Evolutionary conservation across 1,139 yeast genomes (phyloP).

Genomic region (Yamadazyma aaseri): DNA sequence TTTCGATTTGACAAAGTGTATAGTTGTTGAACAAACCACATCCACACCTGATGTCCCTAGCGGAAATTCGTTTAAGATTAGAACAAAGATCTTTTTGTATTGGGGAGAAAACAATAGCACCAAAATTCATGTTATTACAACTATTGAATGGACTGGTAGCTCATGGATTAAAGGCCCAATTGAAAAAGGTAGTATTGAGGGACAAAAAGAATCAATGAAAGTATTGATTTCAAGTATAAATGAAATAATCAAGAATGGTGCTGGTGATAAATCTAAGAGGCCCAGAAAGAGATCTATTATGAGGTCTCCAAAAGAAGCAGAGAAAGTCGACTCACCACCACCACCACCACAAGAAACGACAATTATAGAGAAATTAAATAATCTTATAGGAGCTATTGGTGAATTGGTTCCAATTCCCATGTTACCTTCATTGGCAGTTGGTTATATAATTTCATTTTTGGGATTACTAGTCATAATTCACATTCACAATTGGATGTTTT

Average conservation of each 20-base stretch:
- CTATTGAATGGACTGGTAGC: slow-evolving; percentile 88
- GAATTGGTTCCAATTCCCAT: slow-evolving; percentile 29
- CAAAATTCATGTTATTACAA: slow-evolving; percentile 57
- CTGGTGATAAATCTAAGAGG: slow-evolving; percentile 9
- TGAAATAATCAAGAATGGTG: slow-evolving; percentile 32
- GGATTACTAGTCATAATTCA: slow-evolving; percentile 14
- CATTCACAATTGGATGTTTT: slow-evolving; percentile 8
- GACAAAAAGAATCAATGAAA: slow-evolving; percentile 74
- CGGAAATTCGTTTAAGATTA: slow-evolving; percentile 77
- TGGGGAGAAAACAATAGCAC: slow-evolving; percentile 82
- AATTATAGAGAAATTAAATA: slow-evolving; percentile 17
- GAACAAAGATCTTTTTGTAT: slow-evolving; percentile 62
- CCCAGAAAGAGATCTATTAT: slow-evolving; percentile 11
- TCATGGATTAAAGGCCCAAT: slow-evolving; percentile 90
- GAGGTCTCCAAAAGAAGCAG: slow-evolving; percentile 18
- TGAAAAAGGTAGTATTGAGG: slow-evolving; percentile 89
- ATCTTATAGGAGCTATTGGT: slow-evolving; percentile 31
- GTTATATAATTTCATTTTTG: slow-evolving; percentile 19
- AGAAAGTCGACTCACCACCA: slow-evolving; percentile 14
- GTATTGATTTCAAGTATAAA: slow-evolving; percentile 59
- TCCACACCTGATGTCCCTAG: slow-evolving; percentile 94
- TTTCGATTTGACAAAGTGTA: slow-evolving; percentile 56
- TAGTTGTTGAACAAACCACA: slow-evolving; percentile 65
- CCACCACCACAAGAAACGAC: slow-evolving; percentile 2
- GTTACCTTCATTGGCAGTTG: slow-evolving; percentile 25